Evolutionary conservation across 495 filamentous ascomycete species (phyloP), one percentile per base, ranked within the genome.

Genomic region (Aspergillus nidulans): DNA sequence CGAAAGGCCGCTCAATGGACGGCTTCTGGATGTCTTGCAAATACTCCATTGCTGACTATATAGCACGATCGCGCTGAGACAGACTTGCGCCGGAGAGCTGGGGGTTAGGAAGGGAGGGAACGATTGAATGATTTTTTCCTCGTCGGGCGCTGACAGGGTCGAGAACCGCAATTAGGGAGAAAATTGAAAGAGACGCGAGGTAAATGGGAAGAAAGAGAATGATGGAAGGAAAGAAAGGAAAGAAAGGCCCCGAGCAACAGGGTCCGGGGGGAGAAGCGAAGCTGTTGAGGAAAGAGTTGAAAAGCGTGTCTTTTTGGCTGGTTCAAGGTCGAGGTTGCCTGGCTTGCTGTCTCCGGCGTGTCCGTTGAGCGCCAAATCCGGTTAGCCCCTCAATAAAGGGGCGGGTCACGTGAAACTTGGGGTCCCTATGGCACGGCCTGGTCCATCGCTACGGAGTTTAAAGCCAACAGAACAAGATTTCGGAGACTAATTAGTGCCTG

Each of bases 1-100:
- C 94, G 67, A 98, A 97, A 12, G 94, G 94, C 61, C 88, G 83
- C 69, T 97, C 92, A 60, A 97, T 77, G 32, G 89, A 89, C 24
- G 92, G 92, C 51, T 85, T 46, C 47, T 85, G 86, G 48, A 92
- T 60, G 55, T 83, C 66, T 61, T 88, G 81, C 56, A 87, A 73
- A 52, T 86, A 67, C 55, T 87, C 78, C 61, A 81, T 73, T 26
- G 68, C 69, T 68, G 75, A 15, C 49, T 36, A 45, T 20, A 39
- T 12, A 9, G 43, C 28, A 44, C 20, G 21, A 38, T 26, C 38
- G 48, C 38, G 19, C 12, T 36, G 45, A 41, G n/a, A 32, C 21
- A 39, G 34, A 12, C 15, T 42, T 52, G 43, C 32, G 41, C 48
- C 30, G 24, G 41, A 41, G 54, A 34, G 7, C 28, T 16, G 30